A percentile compares a stretch with the other conserved stretches of the same genome.
These are phyloP conservation scores for Spizellomyces punctatus DNA, from an alignment of 192 early-diverging fungal genomes.

Conservation along the genomic window DNA sequence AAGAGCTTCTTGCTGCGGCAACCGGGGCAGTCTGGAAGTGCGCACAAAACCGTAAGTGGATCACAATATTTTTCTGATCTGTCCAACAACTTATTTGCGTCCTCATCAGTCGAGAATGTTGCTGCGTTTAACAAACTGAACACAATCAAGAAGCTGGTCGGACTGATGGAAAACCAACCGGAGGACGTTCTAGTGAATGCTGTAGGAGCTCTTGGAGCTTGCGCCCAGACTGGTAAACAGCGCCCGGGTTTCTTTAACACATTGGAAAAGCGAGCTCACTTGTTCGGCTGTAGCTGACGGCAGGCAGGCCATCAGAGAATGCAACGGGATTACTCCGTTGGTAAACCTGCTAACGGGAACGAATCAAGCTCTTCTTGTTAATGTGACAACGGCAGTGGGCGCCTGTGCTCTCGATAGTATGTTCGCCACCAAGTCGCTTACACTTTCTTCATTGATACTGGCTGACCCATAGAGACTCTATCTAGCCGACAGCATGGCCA, in stretches of 20 bases:
- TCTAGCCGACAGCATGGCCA: constrained; percentile 63
- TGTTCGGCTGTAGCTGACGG: constrained; percentile 52
- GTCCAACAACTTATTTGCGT: constrained; percentile 10
- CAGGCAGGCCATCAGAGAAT: constrained; percentile 55
- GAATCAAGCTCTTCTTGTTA: constrained; percentile 61
- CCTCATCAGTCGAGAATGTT: constrained; percentile 57
- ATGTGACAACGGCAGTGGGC: constrained; percentile 66
- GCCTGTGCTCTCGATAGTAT: constrained; percentile 61
- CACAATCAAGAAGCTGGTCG: constrained; percentile 68
- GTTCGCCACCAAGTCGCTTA: not conserved
- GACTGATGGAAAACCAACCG: constrained; percentile 68
- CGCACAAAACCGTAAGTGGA: constrained; percentile 57
- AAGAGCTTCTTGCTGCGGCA: constrained; percentile 65
- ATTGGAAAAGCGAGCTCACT: constrained; percentile 8
- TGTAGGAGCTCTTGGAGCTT: constrained; percentile 65
- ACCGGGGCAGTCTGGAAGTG: constrained; percentile 72
- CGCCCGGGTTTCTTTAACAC: not conserved
- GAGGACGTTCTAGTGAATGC: constrained; percentile 71
- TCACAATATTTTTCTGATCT: not conserved
- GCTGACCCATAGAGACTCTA: not conserved
- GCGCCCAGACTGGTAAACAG: constrained; percentile 60
- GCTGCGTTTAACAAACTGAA: constrained; percentile 64
- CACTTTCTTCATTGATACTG: not conserved
- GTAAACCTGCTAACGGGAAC: constrained; percentile 64
- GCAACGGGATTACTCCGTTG: constrained; percentile 63